Conservation (phyloP, 306 rosid genomes). For the Cyclanthera cordifolia region DNA sequence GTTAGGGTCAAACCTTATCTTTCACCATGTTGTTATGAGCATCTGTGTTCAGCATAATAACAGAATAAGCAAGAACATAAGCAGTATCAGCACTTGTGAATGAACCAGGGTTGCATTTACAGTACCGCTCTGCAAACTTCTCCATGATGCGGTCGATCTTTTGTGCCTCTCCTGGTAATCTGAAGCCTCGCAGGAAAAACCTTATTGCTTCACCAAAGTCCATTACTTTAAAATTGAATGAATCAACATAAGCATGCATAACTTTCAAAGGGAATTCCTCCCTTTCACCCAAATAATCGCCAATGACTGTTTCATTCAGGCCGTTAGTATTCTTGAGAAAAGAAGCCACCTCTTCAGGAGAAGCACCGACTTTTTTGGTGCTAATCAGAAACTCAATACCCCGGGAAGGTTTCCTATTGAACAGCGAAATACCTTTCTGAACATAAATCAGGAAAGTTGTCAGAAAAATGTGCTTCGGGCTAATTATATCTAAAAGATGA, state of each 20-base stretch:
- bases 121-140: slow-evolving; percentile 99
- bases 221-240: slow-evolving; percentile 76
- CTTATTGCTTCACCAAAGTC: slow-evolving; percentile 92
- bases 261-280: slow-evolving; percentile 89
- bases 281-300: slow-evolving; percentile 97
- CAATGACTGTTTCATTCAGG: slow-evolving; percentile 75
- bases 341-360: slow-evolving; percentile 83
- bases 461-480: slow-evolving; percentile 24
- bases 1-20: slow-evolving; percentile 60
- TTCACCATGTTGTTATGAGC: slow-evolving; percentile 97
- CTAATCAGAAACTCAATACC: slow-evolving; percentile 79
- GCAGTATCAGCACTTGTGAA: slow-evolving; percentile 99
- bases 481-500: slow-evolving; percentile 15
- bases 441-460: slow-evolving; percentile 37
- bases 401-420: slow-evolving; percentile 89
- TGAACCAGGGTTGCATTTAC: slow-evolving; percentile 90
- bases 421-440: slow-evolving; percentile 94
- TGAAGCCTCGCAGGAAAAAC: slow-evolving; percentile 92
- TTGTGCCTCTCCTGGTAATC: slow-evolving; percentile 98
- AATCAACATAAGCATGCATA: slow-evolving; percentile 99
- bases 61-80: slow-evolving; percentile 96
- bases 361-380: slow-evolving; percentile 64
- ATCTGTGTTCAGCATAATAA: slow-evolving; percentile 96
- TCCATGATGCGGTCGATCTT: slow-evolving; percentile 99
- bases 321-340: slow-evolving; percentile 73